Conservation (phyloP, 305 asterid genomes). For the Solanum chacoense region DNA sequence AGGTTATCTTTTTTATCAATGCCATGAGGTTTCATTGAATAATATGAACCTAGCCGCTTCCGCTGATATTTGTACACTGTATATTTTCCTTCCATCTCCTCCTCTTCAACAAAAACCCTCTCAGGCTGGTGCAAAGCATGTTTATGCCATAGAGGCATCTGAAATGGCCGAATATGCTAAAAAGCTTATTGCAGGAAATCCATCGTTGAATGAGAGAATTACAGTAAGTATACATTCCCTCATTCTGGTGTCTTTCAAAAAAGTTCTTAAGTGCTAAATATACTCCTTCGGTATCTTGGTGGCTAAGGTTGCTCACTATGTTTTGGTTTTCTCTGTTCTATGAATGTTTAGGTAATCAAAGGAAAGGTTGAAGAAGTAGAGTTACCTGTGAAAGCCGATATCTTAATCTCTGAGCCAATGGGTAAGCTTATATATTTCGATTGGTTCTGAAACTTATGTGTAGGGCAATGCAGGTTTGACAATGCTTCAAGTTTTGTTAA, state of each 20-base stretch:
- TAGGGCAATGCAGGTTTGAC: not conserved
- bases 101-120: not conserved
- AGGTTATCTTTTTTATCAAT: constrained; percentile 34
- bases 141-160: constrained; percentile 99
- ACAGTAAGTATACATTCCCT: constrained; percentile 43
- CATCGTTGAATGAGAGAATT: constrained; percentile 60
- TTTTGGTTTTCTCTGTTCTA: constrained; percentile 1
- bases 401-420: constrained; percentile 98
- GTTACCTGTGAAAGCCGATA: constrained; percentile 93
- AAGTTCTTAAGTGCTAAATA: not conserved
- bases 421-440: constrained; percentile 35
- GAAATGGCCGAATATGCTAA: constrained; percentile 96
- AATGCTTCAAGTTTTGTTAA: not conserved
- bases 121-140: constrained; percentile 98
- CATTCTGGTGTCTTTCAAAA: not conserved
- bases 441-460: not conserved
- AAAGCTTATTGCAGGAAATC: constrained; percentile 87
- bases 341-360: constrained; percentile 62
- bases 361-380: constrained; percentile 98
- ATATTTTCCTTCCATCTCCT: not conserved
- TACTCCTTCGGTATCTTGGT: not conserved
- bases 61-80: constrained; percentile 7
- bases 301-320: not conserved
- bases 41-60: not conserved
- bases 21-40: constrained; percentile 4